Conservation (phyloP, 1,284 basidiomycete species). For the Moniliophthora roreri region DNA sequence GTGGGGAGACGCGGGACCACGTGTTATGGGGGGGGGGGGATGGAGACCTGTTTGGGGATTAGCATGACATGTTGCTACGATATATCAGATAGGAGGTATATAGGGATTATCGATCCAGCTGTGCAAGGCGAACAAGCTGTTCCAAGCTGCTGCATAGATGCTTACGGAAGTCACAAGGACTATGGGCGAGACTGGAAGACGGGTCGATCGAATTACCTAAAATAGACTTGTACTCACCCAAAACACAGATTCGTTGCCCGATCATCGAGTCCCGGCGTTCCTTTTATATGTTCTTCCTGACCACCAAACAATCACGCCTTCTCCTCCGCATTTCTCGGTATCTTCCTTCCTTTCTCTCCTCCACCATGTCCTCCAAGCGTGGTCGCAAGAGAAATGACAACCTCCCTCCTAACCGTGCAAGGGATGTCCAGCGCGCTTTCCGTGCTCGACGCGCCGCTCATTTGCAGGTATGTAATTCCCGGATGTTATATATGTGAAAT, state of each 20-base stretch:
- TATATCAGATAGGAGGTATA: constrained; percentile 6
- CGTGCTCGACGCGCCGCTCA: constrained; percentile 88
- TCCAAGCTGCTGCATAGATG: too few species aligned
- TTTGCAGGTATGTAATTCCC: constrained; percentile 61
- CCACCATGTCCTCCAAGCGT: constrained; percentile 77
- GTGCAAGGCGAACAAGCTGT: too few species aligned
- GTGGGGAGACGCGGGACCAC: not conserved
- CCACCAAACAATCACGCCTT: constrained; percentile 1
- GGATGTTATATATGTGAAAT: constrained; percentile 37
- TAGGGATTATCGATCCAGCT: constrained; percentile 1
- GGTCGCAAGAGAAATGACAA: constrained; percentile 92
- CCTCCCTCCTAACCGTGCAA: constrained; percentile 87
- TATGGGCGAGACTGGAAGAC: constrained; percentile 5
- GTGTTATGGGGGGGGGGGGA: not conserved
- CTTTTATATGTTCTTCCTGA: constrained; percentile 37
- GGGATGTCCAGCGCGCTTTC: constrained; percentile 92
- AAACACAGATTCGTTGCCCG: constrained; percentile 7
- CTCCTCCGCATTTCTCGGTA: constrained; percentile 8
- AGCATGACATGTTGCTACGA: constrained; percentile 3
- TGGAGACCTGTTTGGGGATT: not conserved
- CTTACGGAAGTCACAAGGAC: too few species aligned
- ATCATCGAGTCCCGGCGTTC: constrained; percentile 29
- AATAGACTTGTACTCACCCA: constrained; percentile 1
- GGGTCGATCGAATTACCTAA: constrained; percentile 19
- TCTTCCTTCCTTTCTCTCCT: constrained; percentile 12